Percentiles rank a stretch among this genome's conserved stretches.
These are phyloP conservation scores for Monilinia polystroma DNA, from an alignment of 2,329 filamentous ascomycete species.

Conservation along the genomic window DNA sequence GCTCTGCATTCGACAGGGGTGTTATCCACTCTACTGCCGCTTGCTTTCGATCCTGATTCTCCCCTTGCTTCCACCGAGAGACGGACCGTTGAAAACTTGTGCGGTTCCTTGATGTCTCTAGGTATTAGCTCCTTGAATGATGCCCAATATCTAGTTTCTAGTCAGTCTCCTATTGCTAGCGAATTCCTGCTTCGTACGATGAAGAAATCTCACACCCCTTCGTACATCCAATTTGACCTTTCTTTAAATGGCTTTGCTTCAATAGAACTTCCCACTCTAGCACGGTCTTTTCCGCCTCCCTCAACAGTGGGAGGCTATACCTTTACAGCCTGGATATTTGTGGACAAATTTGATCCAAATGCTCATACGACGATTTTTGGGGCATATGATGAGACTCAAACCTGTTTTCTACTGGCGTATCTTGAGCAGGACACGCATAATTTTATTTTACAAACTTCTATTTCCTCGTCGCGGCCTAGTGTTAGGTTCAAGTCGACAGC, in stretches of 20 bases:
- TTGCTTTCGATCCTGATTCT: slow-evolving; percentile 56
- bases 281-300: slow-evolving; percentile 78
- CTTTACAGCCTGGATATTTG: slow-evolving; percentile 81
- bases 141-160: slow-evolving; percentile 68
- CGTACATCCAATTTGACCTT: slow-evolving; percentile 92
- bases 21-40: slow-evolving; percentile 62
- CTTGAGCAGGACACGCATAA: slow-evolving; percentile 90
- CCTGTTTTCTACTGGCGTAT: slow-evolving; percentile 91
- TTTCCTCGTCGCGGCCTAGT: slow-evolving; percentile 80
- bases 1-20: slow-evolving; percentile 72
- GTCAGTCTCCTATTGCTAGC: slow-evolving; percentile 53
- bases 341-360: slow-evolving; percentile 80
- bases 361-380: slow-evolving; percentile 95
- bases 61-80: slow-evolving; percentile 56
- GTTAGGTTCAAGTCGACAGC: slow-evolving; percentile 84
- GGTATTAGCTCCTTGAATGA: slow-evolving; percentile 81
- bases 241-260: slow-evolving; percentile 85
- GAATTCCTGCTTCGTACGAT: slow-evolving; percentile 75
- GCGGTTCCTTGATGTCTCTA: slow-evolving; percentile 66
- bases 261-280: slow-evolving; percentile 83
- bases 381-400: slow-evolving; percentile 86
- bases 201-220: slow-evolving; percentile 70
- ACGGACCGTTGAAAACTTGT: slow-evolving; percentile 62
- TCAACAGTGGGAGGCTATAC: slow-evolving; percentile 79
- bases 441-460: slow-evolving; percentile 93